Evolutionary conservation across 129 eudicot genomes (phyloP).

Genomic region (Silybum marianum): DNA sequence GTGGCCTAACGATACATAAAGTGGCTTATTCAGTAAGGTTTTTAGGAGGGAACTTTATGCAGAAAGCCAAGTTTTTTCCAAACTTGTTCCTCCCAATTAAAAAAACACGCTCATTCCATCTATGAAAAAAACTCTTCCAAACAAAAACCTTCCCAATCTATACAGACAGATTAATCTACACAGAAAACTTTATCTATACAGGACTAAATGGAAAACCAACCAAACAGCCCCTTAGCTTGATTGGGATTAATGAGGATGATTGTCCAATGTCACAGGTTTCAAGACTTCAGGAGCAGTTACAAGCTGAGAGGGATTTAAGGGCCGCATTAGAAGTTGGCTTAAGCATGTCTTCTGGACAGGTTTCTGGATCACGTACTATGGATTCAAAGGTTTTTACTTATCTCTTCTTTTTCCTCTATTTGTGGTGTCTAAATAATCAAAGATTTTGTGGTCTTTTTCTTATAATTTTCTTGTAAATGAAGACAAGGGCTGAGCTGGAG

Average conservation of each 20-base stretch:
- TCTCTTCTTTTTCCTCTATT: background rate
- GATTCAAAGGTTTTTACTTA: slow-evolving; percentile 75
- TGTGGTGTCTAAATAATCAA: background rate
- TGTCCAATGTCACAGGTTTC: slow-evolving; percentile 50
- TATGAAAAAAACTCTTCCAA: too few species aligned
- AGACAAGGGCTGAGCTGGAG: slow-evolving; percentile 98
- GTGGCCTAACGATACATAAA: too few species aligned
- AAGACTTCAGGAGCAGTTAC: slow-evolving; percentile 95
- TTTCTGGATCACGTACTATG: slow-evolving; percentile 78
- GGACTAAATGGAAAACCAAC: too few species aligned
- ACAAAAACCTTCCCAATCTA: too few species aligned
- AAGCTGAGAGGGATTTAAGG: slow-evolving; percentile 96
- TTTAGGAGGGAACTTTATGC: too few species aligned
- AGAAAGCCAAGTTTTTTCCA: too few species aligned
- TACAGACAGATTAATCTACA: too few species aligned
- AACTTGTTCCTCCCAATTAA: too few species aligned
- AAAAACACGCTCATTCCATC: too few species aligned
- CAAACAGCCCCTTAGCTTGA: background rate
- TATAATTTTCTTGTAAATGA: slow-evolving; percentile 23
- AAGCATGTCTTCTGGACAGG: slow-evolving; percentile 94
- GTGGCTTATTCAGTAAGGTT: too few species aligned
- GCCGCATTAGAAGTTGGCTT: slow-evolving; percentile 95
- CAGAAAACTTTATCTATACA: too few species aligned
- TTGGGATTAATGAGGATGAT: background rate
- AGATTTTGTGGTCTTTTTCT: slow-evolving; percentile 18